Conservation (phyloP, 1,139 yeast species). For the Yamadazyma triangularis region DNA sequence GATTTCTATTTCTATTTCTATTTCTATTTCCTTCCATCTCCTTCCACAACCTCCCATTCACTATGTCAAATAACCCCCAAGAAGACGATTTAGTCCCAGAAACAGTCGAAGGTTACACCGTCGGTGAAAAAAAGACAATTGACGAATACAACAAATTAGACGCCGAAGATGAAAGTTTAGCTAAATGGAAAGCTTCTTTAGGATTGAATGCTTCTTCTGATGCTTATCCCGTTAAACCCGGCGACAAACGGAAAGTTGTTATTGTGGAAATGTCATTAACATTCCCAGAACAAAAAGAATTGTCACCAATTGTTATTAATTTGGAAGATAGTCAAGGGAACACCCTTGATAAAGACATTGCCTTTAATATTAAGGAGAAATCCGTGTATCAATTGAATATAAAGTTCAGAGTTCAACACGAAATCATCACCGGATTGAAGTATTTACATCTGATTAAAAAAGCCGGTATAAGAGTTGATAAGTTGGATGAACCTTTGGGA, state of each 20-base stretch:
- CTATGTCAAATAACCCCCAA: conserved; percentile 7
- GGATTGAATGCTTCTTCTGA: conserved; percentile 58
- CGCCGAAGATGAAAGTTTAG: conserved; percentile 86
- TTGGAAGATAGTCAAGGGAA: conserved; percentile 53
- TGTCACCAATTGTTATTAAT: conserved; percentile 59
- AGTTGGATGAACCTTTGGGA: conserved; percentile 83
- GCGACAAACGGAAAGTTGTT: conserved; percentile 75
- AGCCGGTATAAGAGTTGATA: conserved; percentile 83
- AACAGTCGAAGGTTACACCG: conserved; percentile 64
- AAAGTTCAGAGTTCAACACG: conserved; percentile 84
- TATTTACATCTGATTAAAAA: conserved; percentile 83
- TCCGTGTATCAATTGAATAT: conserved; percentile 69
- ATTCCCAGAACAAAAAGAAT: conserved; percentile 54
- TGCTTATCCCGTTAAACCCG: conserved; percentile 62
- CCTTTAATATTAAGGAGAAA: conserved; percentile 74
- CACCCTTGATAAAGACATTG: conserved; percentile 48
- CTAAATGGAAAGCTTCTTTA: conserved; percentile 88
- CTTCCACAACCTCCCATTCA: neutral
- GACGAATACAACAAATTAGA: conserved; percentile 82
- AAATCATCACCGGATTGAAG: conserved; percentile 84
- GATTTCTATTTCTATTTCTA: too few relatives aligned
- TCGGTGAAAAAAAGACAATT: conserved; percentile 79
- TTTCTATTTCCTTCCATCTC: too few relatives aligned
- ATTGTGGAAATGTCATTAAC: conserved; percentile 70
- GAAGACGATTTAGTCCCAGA: conserved; percentile 66